Evolutionary conservation across 768 basidiomycete species (phyloP), one percentile per base, ranked within the genome.

Genomic region (Tricholomella constricta): DNA sequence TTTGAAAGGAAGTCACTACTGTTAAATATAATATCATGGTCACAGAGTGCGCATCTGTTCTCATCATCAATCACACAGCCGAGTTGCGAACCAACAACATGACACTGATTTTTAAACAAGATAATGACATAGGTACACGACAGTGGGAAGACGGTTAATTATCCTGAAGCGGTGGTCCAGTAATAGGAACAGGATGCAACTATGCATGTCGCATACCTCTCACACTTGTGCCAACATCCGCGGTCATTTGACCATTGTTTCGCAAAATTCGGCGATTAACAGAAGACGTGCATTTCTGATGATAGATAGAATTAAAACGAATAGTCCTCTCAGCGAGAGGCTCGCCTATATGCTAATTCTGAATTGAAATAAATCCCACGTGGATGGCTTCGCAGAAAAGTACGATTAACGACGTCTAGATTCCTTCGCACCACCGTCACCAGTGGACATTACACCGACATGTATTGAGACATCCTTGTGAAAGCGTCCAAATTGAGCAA

Each of bases 391-490:
- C 20, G n/a, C 17, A 22, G 12, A 10, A 40, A 22, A 2, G 38
- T 40, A 22, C 32, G 19, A 42, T 27, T 44, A 20, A 14, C 6
- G 8, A 10, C 14, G 3, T 44, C 42, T 29, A 44, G 15, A n/a
- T 10, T 31, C 14, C 17, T 29, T 35, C 45, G 20, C 23, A n/a
- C 17, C 20, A 22, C n/a, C 17, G 22, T 17, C 5, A 22, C n/a
- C 26, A 38, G n/a, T 19, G 15, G 7, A 29, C 19, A 37, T 58
- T 76, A 92, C 58, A 83, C 71, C 34, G 90, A 91, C 89, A 93
- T 88, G 63, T 91, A 93, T 61, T 81, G 83, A 12, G 87, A 86
- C 86, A 93, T 86, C 45, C 89, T 88, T 64, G 20, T 26, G 29
- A 12, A 27, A 25, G 12, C 14, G 19, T 11, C 35, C 6, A 29